Evolutionary conservation across 2,329 filamentous ascomycete genomes (phyloP).

Genomic region (Calonectria pseudoreteaudii): DNA sequence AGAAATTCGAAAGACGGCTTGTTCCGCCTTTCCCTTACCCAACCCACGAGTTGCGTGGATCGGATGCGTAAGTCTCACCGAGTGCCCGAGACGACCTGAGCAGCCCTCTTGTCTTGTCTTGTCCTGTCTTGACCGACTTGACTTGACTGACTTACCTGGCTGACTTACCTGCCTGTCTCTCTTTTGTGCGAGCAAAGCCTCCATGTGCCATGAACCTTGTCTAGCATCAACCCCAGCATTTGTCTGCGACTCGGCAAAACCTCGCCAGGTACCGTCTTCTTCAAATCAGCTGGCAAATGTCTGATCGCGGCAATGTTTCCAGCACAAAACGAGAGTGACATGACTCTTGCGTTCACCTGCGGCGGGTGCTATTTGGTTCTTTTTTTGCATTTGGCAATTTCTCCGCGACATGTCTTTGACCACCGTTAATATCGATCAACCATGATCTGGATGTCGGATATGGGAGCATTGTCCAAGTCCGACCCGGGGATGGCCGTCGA

Average conservation of each 20-base stretch:
- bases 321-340: slow-evolving; percentile 4
- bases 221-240: neutral
- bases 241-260: slow-evolving; percentile 5
- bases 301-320: neutral
- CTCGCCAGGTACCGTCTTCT: neutral
- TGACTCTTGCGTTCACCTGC: slow-evolving; percentile 9
- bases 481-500: neutral
- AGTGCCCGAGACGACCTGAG: slow-evolving; percentile 9
- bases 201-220: neutral
- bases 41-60: slow-evolving; percentile 33
- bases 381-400: slow-evolving; percentile 2
- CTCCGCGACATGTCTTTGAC: slow-evolving; percentile 2
- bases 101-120: neutral
- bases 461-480: neutral
- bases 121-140: too few relatives aligned
- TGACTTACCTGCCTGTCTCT: neutral
- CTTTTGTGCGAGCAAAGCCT: neutral
- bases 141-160: too few relatives aligned
- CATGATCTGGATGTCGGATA: neutral
- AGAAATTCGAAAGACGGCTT: slow-evolving; percentile 13
- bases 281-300: neutral
- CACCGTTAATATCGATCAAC: neutral
- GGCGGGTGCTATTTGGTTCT: neutral
- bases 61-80: slow-evolving; percentile 17
- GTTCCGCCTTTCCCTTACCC: slow-evolving; percentile 33